Base-by-base conservation (phyloP, 2,329 filamentous ascomycete genomes). In the Colletotrichum kahawae region DNA sequence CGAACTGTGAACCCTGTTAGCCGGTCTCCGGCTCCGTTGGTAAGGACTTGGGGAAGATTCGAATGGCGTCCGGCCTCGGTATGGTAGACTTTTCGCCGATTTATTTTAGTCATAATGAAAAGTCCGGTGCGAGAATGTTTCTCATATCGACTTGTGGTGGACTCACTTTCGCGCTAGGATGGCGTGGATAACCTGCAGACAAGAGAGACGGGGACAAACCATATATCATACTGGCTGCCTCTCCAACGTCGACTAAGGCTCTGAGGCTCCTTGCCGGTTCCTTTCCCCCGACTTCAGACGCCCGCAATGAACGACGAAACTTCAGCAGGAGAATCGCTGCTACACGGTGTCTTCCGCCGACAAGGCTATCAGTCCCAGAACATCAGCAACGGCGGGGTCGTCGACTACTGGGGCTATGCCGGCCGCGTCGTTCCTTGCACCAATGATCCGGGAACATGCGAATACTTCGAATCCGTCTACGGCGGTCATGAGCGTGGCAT, bases 401-500 rank as follows among this genome's bases (percentile, higher is more conserved):
- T 85, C 16, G 82, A 85, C 70, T 82, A 89, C 79, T 89, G 87
- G 87, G 87, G 87, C 57, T 89, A 88, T 71, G 83, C 82, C n/a
- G 82, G 84, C 77, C 85, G 87, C 29, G 82, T 84, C 1, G 56
- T 88, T 5, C 87, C 87, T 5, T 89, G 87, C 80, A 84, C 81
- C 66, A 87, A 83, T 78, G 87, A 88, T 71, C 77, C 82, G 14
- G 87, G 86, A n/a, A 86, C 86, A 9, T 89, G 87, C 80, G 84
- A 79, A 31, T 89, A 89, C 78, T 86, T 90, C 64, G 89, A 90
- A 74, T 82, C 85, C 38, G 88, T 90, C 62, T 90, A 90, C 75
- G 75, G 77, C 29, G 81, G 85, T 16, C 89, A 90, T 79, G 88
- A 90, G 73, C 69, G 82, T 8, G 83, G 87, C 24, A 89, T 90